A percentile compares a stretch with the other conserved stretches of the same genome.
Conservation (phyloP, 169 alveolate species). For the Plasmodium gaboni region DNA sequence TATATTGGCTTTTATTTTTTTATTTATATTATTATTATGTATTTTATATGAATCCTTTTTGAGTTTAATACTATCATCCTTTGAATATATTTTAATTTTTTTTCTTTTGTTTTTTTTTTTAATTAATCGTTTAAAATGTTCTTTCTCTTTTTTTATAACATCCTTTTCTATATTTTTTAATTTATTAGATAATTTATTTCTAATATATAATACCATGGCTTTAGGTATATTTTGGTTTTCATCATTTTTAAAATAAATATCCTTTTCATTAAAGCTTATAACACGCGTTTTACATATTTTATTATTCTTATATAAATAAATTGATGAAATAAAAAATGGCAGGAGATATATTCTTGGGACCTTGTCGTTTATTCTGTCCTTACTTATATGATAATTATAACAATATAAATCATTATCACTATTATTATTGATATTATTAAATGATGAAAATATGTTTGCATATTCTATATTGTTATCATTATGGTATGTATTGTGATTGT, state of each 20-base stretch:
- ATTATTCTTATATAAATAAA: constrained; percentile 7
- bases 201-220: constrained; percentile 1
- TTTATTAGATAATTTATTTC: constrained; percentile 11
- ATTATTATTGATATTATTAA: not conserved
- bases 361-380: not conserved
- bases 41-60: not conserved
- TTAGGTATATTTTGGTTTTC: constrained; percentile 13
- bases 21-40: too few species aligned
- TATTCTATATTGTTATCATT: too few species aligned
- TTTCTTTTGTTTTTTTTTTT: not conserved
- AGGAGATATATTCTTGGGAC: constrained; percentile 22
- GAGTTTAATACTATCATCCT: not conserved
- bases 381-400: not conserved
- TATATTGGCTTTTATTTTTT: too few species aligned
- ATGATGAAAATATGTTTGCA: too few species aligned
- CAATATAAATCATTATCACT: not conserved
- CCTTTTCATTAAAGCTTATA: constrained; percentile 34
- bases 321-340: constrained; percentile 40
- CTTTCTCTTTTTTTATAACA: not conserved
- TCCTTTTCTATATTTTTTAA: constrained; percentile 11
- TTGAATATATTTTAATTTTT: not conserved
- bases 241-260: constrained; percentile 33
- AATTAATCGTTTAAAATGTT: not conserved
- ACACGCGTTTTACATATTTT: constrained; percentile 37
- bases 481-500: too few species aligned